phyloP scores from a whole-genome alignment of 345 rosid genomes.

The Capsella bursapastoris region DNA sequence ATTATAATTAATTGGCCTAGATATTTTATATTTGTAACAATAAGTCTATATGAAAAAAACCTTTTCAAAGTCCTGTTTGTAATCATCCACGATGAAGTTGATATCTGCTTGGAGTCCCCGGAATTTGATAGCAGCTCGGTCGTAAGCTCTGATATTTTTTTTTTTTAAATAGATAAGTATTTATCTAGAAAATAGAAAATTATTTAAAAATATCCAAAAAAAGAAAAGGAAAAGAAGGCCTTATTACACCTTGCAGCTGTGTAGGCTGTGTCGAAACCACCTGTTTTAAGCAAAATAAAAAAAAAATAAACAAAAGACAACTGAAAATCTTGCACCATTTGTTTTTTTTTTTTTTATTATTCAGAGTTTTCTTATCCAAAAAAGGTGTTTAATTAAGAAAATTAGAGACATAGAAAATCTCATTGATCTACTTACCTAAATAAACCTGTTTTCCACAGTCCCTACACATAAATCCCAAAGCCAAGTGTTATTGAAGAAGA shows the following conservation, averaged over 20 bases:
- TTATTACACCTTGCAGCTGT: constrained; percentile 76
- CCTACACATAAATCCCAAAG: constrained; percentile 53
- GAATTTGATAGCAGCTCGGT: constrained; percentile 92
- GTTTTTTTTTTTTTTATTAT: not conserved
- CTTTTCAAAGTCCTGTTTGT: constrained; percentile 72
- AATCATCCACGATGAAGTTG: constrained; percentile 76
- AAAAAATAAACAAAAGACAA: constrained; percentile 12
- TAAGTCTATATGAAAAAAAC: constrained; percentile 21
- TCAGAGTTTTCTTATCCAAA: not conserved
- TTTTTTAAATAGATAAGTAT: not conserved
- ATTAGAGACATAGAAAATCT: not conserved
- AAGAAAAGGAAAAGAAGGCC: no score
- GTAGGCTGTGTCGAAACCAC: constrained; percentile 94
- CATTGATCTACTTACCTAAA: constrained; percentile 59
- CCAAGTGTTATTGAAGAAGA: not conserved
- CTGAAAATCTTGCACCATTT: constrained; percentile 7
- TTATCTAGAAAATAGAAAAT: no score
- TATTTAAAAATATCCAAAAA: no score
- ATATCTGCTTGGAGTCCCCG: constrained; percentile 88
- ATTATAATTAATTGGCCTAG: not conserved
- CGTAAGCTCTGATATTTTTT: constrained; percentile 66
- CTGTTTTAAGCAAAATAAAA: constrained; percentile 40
- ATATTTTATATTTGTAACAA: not conserved
- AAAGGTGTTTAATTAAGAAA: not conserved
- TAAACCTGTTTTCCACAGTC: constrained; percentile 94